Evolutionary conservation across 225 moss, liverwort and hornwort genomes (phyloP), one percentile per base, ranked within the genome.

Genomic region (Neckera pumila): DNA sequence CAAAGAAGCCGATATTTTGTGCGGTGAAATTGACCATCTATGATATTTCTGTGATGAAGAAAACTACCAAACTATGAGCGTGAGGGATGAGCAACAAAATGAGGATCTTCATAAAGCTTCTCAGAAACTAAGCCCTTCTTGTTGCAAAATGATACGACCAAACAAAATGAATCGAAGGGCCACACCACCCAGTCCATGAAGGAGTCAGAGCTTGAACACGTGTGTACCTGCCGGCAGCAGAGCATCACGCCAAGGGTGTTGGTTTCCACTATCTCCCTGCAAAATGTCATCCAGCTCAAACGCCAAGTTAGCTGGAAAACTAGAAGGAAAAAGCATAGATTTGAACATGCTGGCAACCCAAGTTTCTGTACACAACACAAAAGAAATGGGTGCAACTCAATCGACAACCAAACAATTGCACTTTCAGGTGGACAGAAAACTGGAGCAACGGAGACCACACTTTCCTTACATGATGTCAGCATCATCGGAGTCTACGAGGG

Each of bases 231-330:
- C 89, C 96, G 95, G 87, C 99, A 99, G 92, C 97, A 97, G 43
- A 99, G 96, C 97, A 99, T 99, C 56, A 99, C 96, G 76, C 98
- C 98, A 73, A 99, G 93, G 36, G 99, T 96, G 89, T 99, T 99
- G 75, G 99, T 99, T 88, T 96, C 95, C 87, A 99, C 99, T 88
- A 99, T 99, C 89, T 97, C 96, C 94, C 97, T 99, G 95, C 89
- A 91, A 82, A 86, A 63, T 66, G 11, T 53, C 67, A 92, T 84
- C 86, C 83, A 87, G 85, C 58, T 81, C 89, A 86, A n/a, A 89
- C 16, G 53, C 89, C 80, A 90, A 80, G 53, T 76, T 43, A 84
- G 88, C 86, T 76, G 26, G 43, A 88, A 58, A 54, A 79, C 42
- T 47, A 45, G 47, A 62, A 85, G 57, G 59, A 72, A 79, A 80